Evolutionary conservation across 495 filamentous ascomycete genomes (phyloP).

Genomic region (Ramalina peruviana): DNA sequence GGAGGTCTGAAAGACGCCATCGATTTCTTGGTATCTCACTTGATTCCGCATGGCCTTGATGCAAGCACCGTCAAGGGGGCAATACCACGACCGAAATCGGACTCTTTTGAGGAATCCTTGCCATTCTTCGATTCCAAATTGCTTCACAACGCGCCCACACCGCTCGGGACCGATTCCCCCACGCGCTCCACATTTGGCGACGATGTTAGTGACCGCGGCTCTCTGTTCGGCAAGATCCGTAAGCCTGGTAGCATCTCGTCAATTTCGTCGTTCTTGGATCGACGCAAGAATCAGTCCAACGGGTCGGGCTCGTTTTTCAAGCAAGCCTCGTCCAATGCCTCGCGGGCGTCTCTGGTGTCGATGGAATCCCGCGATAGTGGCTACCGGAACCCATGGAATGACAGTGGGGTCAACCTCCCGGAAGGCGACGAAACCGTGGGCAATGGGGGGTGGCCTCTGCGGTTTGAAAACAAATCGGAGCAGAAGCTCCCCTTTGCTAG

Average conservation of each 20-base stretch:
- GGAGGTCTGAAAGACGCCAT: slow-evolving; percentile 91
- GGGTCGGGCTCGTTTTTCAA: slow-evolving; percentile 75
- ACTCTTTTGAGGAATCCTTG: slow-evolving; percentile 93
- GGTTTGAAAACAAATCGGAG: slow-evolving; percentile 33
- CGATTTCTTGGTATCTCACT: slow-evolving; percentile 74
- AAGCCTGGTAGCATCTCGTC: slow-evolving; percentile 89
- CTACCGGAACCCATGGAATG: slow-evolving; percentile 94
- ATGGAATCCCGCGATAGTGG: slow-evolving; percentile 86
- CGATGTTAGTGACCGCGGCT: slow-evolving; percentile 64
- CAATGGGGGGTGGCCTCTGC: slow-evolving; percentile 49
- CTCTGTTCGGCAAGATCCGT: slow-evolving; percentile 74
- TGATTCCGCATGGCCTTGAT: slow-evolving; percentile 74
- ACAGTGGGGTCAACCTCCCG: slow-evolving; percentile 82
- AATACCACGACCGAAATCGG: slow-evolving; percentile 90
- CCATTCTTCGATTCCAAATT: slow-evolving; percentile 95
- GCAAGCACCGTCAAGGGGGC: slow-evolving; percentile 77
- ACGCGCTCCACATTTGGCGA: slow-evolving; percentile 67
- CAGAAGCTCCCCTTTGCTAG: slow-evolving; percentile 43
- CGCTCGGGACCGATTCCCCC: slow-evolving; percentile 69
- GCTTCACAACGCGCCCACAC: slow-evolving; percentile 74
- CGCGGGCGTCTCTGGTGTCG: slow-evolving; percentile 83
- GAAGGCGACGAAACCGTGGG: slow-evolving; percentile 49
- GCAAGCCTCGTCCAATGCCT: slow-evolving; percentile 83
- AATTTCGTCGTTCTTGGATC: slow-evolving; percentile 80
- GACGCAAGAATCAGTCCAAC: slow-evolving; percentile 80